These are phyloP conservation scores for Thielaviopsis ethacetica DNA, from an alignment of 2,329 filamentous ascomycete species.

Conservation along the genomic window DNA sequence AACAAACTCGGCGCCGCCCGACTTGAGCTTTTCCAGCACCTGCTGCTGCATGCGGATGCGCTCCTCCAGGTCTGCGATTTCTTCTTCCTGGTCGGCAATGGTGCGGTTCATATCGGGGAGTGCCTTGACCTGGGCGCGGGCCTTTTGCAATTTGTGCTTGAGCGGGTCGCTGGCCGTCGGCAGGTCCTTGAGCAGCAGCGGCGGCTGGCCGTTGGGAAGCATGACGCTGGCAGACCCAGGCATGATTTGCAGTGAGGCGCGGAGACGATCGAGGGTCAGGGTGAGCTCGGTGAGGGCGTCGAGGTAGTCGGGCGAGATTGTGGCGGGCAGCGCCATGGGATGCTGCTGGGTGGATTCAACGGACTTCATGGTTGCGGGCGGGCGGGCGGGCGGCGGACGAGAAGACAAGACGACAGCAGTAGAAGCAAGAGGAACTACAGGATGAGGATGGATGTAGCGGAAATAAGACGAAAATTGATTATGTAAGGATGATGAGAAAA, in stretches of 20 bases:
- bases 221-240: conserved; percentile 14
- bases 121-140: conserved; percentile 45
- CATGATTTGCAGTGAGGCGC: conserved; percentile 24
- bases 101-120: conserved; percentile 55
- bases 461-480: not conserved
- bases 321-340: conserved; percentile 37
- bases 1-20: conserved; percentile 28
- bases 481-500: not conserved
- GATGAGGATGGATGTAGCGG: not conserved
- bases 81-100: conserved; percentile 51
- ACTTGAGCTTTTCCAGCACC: conserved; percentile 37
- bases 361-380: not conserved
- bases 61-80: conserved; percentile 50
- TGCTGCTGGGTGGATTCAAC: conserved; percentile 17
- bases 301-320: conserved; percentile 66
- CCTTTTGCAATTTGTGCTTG: conserved; percentile 70
- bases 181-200: conserved; percentile 52
- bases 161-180: conserved; percentile 61
- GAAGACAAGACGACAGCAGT: too few relatives aligned
- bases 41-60: conserved; percentile 45
- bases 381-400: not conserved
- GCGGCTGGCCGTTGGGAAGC: conserved; percentile 18
- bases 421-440: too few relatives aligned
- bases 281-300: conserved; percentile 74
- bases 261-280: conserved; percentile 58